Percentiles rank a stretch among this genome's conserved stretches.
These are phyloP conservation scores for Datura wrightii DNA, from an alignment of 257 asterid genomes.

Conservation along the genomic window DNA sequence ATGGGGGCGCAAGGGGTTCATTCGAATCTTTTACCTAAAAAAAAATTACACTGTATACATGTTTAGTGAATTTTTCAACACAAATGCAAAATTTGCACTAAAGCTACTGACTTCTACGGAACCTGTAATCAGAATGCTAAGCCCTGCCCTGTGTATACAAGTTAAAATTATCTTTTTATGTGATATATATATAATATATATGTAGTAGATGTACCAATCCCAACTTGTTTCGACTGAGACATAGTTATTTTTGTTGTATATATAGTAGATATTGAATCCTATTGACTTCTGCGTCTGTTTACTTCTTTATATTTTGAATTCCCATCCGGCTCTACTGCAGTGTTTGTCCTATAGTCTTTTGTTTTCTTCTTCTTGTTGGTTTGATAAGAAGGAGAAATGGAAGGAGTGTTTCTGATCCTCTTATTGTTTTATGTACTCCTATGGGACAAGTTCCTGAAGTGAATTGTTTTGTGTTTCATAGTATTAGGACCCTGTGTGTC, in stretches of 20 bases:
- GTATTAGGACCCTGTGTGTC: background rate
- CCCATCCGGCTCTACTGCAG: accelerated
- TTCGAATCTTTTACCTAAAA: background rate
- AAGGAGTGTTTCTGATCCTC: background rate
- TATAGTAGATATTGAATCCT: background rate
- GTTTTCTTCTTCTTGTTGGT: background rate
- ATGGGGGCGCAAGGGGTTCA: background rate
- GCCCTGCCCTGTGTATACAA: background rate
- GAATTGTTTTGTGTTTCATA: background rate
- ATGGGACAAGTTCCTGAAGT: background rate
- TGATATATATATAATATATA: background rate
- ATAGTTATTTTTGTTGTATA: no score
- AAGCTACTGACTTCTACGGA: no score
- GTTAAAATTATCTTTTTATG: background rate
- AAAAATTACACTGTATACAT: background rate
- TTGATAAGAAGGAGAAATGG: background rate
- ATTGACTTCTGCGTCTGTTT: background rate
- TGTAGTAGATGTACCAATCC: background rate
- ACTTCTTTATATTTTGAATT: background rate
- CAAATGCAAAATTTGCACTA: no score
- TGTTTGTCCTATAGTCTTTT: background rate
- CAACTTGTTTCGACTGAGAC: background rate
- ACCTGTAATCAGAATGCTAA: no score
- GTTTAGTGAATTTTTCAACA: no score
- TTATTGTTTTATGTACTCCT: background rate